Evolutionary conservation across 176 grass and related monocot genomes (phyloP).

Genomic region (Musa acuminata): DNA sequence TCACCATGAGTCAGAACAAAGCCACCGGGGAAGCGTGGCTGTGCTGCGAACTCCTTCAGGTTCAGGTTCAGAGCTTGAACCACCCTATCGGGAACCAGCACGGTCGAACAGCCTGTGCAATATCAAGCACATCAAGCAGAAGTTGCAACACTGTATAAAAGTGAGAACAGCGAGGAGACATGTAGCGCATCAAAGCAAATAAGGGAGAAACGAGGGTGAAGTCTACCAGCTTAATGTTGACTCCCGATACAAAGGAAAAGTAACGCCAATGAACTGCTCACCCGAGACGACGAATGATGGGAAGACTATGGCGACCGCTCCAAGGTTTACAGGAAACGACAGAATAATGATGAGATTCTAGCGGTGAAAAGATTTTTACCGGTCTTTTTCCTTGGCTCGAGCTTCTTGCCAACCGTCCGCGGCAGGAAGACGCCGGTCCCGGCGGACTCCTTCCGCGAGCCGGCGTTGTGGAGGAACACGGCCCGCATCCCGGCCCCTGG

Average conservation of each 20-base stretch:
- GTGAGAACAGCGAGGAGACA: neutral
- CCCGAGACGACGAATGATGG: too few relatives aligned
- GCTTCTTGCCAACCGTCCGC: constrained; percentile 26
- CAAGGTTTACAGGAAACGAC: too few relatives aligned
- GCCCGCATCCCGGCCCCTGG: constrained; percentile 45
- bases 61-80: constrained; percentile 13
- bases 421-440: constrained; percentile 89
- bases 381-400: constrained; percentile 42
- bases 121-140: too few relatives aligned
- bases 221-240: too few relatives aligned
- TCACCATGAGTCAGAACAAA: constrained; percentile 7
- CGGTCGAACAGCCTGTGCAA: constrained; percentile 31
- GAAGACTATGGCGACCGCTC: too few relatives aligned
- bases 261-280: too few relatives aligned
- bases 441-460: constrained; percentile 53
- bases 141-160: neutral
- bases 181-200: neutral
- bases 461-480: constrained; percentile 43
- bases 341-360: neutral
- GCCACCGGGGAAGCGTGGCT: constrained; percentile 8
- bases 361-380: constrained; percentile 10
- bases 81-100: constrained; percentile 1
- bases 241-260: too few relatives aligned
- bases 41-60: neutral
- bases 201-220: neutral